These are phyloP conservation scores for Cochlearia excelsa DNA, from an alignment of 345 rosid genomes.

Conservation along the genomic window DNA sequence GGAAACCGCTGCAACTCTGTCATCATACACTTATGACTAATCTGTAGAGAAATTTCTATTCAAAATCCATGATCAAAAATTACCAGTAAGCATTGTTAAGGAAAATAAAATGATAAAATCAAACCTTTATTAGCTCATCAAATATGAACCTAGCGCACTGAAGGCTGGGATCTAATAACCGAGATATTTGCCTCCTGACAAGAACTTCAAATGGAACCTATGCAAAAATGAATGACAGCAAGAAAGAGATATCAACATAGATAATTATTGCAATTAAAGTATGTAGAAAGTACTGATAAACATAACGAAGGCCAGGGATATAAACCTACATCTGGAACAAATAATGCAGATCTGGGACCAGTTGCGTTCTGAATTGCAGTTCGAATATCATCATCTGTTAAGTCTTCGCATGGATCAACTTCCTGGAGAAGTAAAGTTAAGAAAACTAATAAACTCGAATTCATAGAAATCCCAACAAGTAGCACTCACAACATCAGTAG, in stretches of 20 bases:
- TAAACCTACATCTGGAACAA: conserved; percentile 79
- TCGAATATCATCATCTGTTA: conserved; percentile 89
- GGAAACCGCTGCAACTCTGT: conserved; percentile 83
- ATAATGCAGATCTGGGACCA: conserved; percentile 84
- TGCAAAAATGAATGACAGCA: conserved; percentile 23
- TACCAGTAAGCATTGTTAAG: conserved; percentile 2
- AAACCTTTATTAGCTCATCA: conserved; percentile 86
- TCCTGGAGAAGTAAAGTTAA: conserved; percentile 46
- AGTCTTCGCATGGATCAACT: conserved; percentile 95
- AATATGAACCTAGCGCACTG: conserved; percentile 96
- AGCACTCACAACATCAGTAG: conserved; percentile 2
- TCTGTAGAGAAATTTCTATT: conserved; percentile 44
- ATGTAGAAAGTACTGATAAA: conserved; percentile 13
- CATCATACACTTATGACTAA: conserved; percentile 78
- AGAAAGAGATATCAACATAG: conserved; percentile 8
- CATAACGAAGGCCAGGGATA: neutral
- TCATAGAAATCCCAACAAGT: neutral
- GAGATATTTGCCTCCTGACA: conserved; percentile 84
- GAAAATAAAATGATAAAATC: neutral
- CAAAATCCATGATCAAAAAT: conserved; percentile 6
- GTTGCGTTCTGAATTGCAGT: conserved; percentile 97
- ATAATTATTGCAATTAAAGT: neutral
- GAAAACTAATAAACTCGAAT: conserved; percentile 3
- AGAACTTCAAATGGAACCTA: conserved; percentile 98
- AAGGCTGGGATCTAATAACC: conserved; percentile 89